Evolutionary conservation across 2,329 filamentous ascomycete genomes (phyloP).

Genomic region (Cercospora janseana): DNA sequence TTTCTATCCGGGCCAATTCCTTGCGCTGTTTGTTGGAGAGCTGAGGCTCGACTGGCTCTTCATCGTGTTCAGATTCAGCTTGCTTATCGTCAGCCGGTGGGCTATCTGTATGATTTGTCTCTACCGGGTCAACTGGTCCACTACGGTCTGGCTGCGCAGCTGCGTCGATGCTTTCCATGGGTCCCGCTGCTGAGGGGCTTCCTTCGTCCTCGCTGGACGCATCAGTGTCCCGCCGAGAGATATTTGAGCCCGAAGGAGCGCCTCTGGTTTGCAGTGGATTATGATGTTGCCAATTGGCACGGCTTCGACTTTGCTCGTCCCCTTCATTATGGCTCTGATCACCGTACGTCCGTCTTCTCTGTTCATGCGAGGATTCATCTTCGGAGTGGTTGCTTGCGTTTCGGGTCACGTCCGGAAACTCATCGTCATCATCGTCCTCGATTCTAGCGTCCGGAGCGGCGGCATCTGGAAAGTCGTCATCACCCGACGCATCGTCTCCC

Average conservation of each 20-base stretch:
- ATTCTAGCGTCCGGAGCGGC: conserved; percentile 26
- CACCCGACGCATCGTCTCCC: conserved; percentile 36
- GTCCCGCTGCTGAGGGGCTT: no score
- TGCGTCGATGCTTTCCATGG: no score
- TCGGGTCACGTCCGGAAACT: conserved; percentile 44
- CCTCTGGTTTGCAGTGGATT: conserved; percentile 43
- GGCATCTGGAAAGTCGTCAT: conserved; percentile 33
- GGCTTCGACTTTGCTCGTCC: conserved; percentile 16
- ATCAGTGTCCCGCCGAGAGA: conserved; percentile 20
- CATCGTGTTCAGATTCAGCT: conserved; percentile 2
- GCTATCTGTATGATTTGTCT: no score
- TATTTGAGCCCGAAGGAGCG: not conserved
- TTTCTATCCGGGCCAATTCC: conserved; percentile 18
- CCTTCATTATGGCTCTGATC: conserved; percentile 31
- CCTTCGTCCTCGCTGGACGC: conserved; percentile 29
- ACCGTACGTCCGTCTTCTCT: conserved; percentile 19
- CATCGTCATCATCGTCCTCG: conserved; percentile 35
- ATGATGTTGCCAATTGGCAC: conserved; percentile 24
- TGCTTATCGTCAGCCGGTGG: conserved; percentile 19
- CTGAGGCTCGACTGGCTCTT: conserved; percentile 34
- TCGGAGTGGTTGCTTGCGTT: conserved; percentile 17
- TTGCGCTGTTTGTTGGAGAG: conserved; percentile 40
- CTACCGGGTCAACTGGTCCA: no score
- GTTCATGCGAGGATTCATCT: conserved; percentile 32
- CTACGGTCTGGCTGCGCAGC: no score